These are phyloP conservation scores for Claviceps capensis DNA, from an alignment of 2,329 filamentous ascomycete species.

Conservation along the genomic window DNA sequence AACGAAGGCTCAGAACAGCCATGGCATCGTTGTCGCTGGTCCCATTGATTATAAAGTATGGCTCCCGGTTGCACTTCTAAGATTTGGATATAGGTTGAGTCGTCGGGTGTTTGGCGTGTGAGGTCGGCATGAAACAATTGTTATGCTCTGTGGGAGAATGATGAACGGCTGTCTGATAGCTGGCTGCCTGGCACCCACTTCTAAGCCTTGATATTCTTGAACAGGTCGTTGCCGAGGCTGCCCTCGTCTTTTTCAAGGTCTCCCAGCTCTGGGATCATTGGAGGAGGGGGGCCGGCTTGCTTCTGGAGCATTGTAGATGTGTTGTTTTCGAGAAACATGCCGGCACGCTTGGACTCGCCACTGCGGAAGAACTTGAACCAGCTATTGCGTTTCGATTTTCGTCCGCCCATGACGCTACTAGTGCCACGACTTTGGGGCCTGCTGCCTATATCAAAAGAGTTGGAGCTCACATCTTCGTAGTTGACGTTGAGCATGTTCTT, in stretches of 20 bases:
- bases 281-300: conserved; percentile 37
- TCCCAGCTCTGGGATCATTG: conserved; percentile 46
- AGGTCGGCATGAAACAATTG: not conserved
- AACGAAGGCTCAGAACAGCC: conserved; percentile 7
- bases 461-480: conserved; percentile 35
- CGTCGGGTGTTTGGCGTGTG: not conserved
- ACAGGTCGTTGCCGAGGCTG: conserved; percentile 37
- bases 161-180: not conserved
- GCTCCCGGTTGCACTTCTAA: not conserved
- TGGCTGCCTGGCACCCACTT: not conserved
- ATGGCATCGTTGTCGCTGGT: conserved; percentile 13
- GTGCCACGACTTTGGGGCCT: conserved; percentile 39
- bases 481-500: conserved; percentile 39
- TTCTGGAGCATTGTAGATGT: conserved; percentile 17
- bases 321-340: conserved; percentile 26
- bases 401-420: conserved; percentile 35
- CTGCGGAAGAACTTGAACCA: conserved; percentile 43
- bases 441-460: conserved; percentile 23
- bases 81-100: not conserved
- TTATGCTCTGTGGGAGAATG: not conserved
- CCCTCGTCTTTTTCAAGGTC: conserved; percentile 36
- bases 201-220: conserved; percentile 45
- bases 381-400: conserved; percentile 41
- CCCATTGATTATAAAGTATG: conserved; percentile 9
- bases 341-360: conserved; percentile 26